A percentile compares a stretch with the other conserved stretches of the same genome.
Evolutionary conservation across 106 monocot genomes (phyloP).

Genomic region (Acanthochlamys bracteata): DNA sequence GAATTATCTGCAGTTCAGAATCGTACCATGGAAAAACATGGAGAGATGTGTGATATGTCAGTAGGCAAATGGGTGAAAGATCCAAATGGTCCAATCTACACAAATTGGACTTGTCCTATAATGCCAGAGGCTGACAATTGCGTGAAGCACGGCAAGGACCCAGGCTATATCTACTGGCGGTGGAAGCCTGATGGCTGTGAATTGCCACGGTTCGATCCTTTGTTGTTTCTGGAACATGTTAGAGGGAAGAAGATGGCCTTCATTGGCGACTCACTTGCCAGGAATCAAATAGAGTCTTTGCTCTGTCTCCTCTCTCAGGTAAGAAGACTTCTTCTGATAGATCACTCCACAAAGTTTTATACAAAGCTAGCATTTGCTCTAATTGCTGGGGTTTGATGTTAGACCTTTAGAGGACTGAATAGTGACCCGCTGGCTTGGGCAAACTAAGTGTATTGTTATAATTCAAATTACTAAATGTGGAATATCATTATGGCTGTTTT

Average conservation of each 20-base stretch:
- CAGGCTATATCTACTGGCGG: slow-evolving; percentile 25
- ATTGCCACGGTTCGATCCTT: slow-evolving; percentile 23
- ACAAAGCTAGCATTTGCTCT: too few relatives aligned
- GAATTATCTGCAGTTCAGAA: too few relatives aligned
- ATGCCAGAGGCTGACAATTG: slow-evolving; percentile 35
- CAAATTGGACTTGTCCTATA: slow-evolving; percentile 24
- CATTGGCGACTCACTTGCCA: slow-evolving; percentile 42
- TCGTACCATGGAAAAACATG: too few relatives aligned
- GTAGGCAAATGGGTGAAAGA: slow-evolving; percentile 40
- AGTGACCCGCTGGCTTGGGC: too few relatives aligned
- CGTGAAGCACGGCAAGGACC: slow-evolving; percentile 35
- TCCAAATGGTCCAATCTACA: slow-evolving; percentile 13
- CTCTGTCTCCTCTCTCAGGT: slow-evolving; percentile 49
- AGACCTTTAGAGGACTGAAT: too few relatives aligned
- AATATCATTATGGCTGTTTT: too few relatives aligned
- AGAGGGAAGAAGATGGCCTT: slow-evolving; percentile 36
- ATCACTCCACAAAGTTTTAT: too few relatives aligned
- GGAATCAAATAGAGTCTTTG: slow-evolving; percentile 47
- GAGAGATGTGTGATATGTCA: slow-evolving; percentile 39
- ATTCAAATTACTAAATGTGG: too few relatives aligned
- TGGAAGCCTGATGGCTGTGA: slow-evolving; percentile 42
- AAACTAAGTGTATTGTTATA: too few relatives aligned
- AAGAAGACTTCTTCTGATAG: too few relatives aligned
- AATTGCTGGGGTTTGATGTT: too few relatives aligned
- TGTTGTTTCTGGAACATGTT: slow-evolving; percentile 21